A percentile compares a stretch with the other conserved stretches of the same genome.
Conservation (phyloP, 441 rosid species). For the Daphne laureola region DNA sequence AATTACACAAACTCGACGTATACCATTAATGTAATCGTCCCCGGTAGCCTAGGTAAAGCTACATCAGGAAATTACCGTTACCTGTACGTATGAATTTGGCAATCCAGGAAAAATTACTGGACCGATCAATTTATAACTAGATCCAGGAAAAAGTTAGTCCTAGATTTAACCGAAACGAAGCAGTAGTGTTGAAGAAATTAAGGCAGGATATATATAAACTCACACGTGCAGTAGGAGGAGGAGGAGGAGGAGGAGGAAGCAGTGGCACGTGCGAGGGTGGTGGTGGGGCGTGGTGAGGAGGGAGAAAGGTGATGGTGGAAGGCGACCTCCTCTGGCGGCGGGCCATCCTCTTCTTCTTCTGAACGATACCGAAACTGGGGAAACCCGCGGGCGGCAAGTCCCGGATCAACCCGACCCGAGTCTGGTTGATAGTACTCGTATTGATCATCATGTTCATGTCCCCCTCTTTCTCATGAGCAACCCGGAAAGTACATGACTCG, state of each 20-base stretch:
- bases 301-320: constrained; percentile 46
- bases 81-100: too few species aligned
- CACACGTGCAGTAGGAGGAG: constrained; percentile 67
- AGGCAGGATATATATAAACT: constrained; percentile 16
- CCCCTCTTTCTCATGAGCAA: constrained; percentile 34
- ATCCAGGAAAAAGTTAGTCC: too few species aligned
- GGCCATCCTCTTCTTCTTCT: constrained; percentile 80
- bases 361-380: constrained; percentile 35
- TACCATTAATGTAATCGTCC: too few species aligned
- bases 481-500: constrained; percentile 48
- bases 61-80: too few species aligned
- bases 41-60: too few species aligned
- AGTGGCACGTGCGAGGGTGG: constrained; percentile 50
- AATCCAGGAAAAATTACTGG: too few species aligned
- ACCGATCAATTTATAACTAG: too few species aligned
- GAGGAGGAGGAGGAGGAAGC: constrained; percentile 30
- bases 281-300: constrained; percentile 26
- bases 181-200: not conserved
- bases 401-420: constrained; percentile 31
- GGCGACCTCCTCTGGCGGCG: constrained; percentile 76
- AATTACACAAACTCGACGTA: too few species aligned
- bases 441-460: constrained; percentile 12
- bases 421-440: constrained; percentile 16
- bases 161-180: too few species aligned
- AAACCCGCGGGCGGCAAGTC: constrained; percentile 26